Conservation (phyloP, 2,329 filamentous ascomycete species). For the Atkinsonella texensis region DNA sequence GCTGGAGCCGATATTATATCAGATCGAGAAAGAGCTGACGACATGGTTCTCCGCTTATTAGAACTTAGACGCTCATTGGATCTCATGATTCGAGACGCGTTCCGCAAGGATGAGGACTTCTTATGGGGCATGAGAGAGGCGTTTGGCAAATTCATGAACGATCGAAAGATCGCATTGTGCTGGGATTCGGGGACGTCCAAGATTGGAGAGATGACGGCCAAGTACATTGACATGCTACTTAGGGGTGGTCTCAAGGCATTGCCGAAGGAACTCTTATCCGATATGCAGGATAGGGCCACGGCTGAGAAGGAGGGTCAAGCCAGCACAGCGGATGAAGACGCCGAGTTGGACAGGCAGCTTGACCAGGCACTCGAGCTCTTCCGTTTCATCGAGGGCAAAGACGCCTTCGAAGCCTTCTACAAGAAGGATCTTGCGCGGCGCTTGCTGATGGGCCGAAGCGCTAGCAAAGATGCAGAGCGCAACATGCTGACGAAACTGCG, state of each 20-base stretch:
- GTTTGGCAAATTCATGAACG: conserved; percentile 88
- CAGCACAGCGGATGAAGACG: conserved; percentile 73
- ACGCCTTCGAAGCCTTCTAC: conserved; percentile 97
- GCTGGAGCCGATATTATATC: conserved; percentile 69
- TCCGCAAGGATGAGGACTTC: conserved; percentile 65
- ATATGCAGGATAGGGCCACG: conserved; percentile 42
- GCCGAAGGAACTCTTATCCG: conserved; percentile 54
- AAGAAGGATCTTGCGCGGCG: conserved; percentile 91
- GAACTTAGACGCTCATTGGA: conserved; percentile 72
- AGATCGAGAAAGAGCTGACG: conserved; percentile 63
- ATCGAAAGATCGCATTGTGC: conserved; percentile 57
- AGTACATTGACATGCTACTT: conserved; percentile 84
- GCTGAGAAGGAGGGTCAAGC: conserved; percentile 52
- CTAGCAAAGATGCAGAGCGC: conserved; percentile 87
- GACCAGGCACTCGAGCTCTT: conserved; percentile 91
- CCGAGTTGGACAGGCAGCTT: conserved; percentile 80
- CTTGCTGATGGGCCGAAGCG: conserved; percentile 81
- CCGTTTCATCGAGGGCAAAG: conserved; percentile 93
- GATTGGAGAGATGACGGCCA: conserved; percentile 97
- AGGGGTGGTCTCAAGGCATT: conserved; percentile 79
- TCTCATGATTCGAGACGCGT: conserved; percentile 62
- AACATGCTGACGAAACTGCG: conserved; percentile 90
- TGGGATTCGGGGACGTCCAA: conserved; percentile 82
- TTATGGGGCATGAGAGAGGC: conserved; percentile 69
- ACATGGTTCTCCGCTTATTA: conserved; percentile 78